phyloP scores from a whole-genome alignment of 805 yeast genomes.

The Kazachstania taianensis region DNA sequence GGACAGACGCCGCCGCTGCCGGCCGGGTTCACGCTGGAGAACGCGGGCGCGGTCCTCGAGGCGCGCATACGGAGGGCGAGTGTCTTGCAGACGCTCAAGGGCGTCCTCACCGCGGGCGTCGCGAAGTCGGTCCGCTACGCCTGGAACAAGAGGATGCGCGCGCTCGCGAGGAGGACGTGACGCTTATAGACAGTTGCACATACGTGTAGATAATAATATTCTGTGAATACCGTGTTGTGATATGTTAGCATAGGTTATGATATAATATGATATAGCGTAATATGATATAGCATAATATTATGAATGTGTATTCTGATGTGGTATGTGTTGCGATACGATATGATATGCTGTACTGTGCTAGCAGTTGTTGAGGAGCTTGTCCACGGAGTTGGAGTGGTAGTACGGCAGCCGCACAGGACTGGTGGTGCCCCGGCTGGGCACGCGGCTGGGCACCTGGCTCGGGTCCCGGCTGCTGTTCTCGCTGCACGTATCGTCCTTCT shows the following conservation, averaged over 20 bases:
- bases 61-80: conserved; percentile 63
- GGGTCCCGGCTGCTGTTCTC: conserved; percentile 22
- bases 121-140: conserved; percentile 64
- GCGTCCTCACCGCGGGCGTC: conserved; percentile 79
- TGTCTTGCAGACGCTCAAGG: conserved; percentile 66
- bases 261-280: no score
- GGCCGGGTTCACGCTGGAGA: conserved; percentile 31
- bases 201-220: background rate
- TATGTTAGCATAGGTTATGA: conserved; percentile 3
- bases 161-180: conserved; percentile 29
- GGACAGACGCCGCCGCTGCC: conserved; percentile 29
- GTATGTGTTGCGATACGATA: no score
- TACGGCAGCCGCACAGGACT: no score
- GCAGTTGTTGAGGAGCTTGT: conserved; percentile 7
- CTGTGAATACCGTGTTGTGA: background rate
- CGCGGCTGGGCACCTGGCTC: conserved; percentile 11
- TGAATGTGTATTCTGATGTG: no score
- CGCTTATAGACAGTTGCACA: no score
- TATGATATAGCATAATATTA: no score
- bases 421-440: conserved; percentile 11
- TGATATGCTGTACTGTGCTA: background rate
- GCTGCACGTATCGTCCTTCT: conserved; percentile 23
- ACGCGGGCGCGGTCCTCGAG: conserved; percentile 31
- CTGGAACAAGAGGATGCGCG: conserved; percentile 49
- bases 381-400: conserved; percentile 8